Evolutionary conservation across 2,329 filamentous ascomycete species (phyloP).

Genomic region (Thermochaetoides dissita): DNA sequence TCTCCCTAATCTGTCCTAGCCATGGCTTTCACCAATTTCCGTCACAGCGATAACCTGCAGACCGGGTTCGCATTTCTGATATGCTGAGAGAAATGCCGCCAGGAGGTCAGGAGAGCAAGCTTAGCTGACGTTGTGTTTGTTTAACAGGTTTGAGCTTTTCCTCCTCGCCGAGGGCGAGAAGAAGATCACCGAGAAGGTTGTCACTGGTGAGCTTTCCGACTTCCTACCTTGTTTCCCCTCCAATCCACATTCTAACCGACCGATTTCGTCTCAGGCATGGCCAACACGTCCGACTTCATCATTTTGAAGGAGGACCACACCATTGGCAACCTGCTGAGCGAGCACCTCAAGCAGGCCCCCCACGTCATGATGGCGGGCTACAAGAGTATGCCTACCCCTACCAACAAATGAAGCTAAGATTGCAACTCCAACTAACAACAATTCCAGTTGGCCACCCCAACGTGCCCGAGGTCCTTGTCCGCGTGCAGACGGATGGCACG

Average conservation of each 20-base stretch:
- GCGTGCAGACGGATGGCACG: conserved; percentile 81
- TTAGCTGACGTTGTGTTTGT: conserved; percentile 4
- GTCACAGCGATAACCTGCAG: conserved; percentile 26
- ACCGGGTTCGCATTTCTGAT: conserved; percentile 6
- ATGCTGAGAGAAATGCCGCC: not conserved
- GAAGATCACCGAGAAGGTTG: conserved; percentile 78
- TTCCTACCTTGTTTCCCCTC: not conserved
- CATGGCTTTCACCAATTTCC: conserved; percentile 22
- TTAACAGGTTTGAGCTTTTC: conserved; percentile 80
- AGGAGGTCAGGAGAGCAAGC: too few relatives aligned
- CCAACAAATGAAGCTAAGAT: too few relatives aligned
- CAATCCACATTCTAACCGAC: not conserved
- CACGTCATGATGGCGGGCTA: conserved; percentile 87
- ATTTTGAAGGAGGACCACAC: conserved; percentile 97
- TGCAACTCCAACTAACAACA: conserved; percentile 3
- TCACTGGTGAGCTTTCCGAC: conserved; percentile 56
- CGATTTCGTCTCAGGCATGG: conserved; percentile 48
- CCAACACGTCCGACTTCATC: conserved; percentile 88
- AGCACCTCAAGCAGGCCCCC: conserved; percentile 70
- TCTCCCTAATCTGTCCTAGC: not conserved
- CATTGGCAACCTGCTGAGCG: conserved; percentile 74
- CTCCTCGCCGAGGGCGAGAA: conserved; percentile 77
- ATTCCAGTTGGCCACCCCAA: conserved; percentile 43
- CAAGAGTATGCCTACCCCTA: conserved; percentile 45
- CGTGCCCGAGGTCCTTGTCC: conserved; percentile 50